Conservation (phyloP, 2,329 filamentous ascomycete species). For the Pyricularia sp. region DNA sequence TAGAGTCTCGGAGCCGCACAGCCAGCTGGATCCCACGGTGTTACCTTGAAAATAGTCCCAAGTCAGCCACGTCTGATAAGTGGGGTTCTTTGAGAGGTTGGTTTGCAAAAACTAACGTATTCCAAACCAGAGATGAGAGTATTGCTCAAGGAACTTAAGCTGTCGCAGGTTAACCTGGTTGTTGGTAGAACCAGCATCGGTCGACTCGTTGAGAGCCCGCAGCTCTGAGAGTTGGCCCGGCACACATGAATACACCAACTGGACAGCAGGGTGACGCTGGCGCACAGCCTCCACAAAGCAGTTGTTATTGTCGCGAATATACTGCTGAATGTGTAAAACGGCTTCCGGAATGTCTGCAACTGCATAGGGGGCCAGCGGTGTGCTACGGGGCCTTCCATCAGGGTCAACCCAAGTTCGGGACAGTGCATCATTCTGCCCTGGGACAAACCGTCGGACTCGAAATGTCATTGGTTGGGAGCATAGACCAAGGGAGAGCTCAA, state of each 20-base stretch:
- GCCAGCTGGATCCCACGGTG: constrained; percentile 2
- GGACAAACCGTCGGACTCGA: not conserved
- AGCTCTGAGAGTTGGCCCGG: not conserved
- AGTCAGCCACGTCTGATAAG: not conserved
- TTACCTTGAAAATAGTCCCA: not conserved
- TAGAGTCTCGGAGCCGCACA: not conserved
- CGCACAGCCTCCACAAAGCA: not conserved
- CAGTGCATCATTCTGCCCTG: not conserved
- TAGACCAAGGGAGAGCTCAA: constrained; percentile 1
- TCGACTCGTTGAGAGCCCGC: not conserved
- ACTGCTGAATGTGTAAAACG: not conserved
- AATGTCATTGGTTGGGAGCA: not conserved
- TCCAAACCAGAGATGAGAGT: constrained; percentile 2
- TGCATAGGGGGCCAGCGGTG: not conserved
- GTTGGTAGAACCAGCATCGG: no score
- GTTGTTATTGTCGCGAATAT: not conserved
- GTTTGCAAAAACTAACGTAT: not conserved
- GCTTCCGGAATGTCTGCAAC: not conserved
- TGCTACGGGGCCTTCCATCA: not conserved
- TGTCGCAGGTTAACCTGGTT: not conserved
- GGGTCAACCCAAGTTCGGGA: not conserved
- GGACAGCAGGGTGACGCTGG: not conserved
- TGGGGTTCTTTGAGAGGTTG: no score
- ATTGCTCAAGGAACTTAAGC: not conserved
- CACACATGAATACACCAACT: not conserved